Base-by-base conservation (phyloP, 345 rosid genomes). In the Geranium brycei region DNA sequence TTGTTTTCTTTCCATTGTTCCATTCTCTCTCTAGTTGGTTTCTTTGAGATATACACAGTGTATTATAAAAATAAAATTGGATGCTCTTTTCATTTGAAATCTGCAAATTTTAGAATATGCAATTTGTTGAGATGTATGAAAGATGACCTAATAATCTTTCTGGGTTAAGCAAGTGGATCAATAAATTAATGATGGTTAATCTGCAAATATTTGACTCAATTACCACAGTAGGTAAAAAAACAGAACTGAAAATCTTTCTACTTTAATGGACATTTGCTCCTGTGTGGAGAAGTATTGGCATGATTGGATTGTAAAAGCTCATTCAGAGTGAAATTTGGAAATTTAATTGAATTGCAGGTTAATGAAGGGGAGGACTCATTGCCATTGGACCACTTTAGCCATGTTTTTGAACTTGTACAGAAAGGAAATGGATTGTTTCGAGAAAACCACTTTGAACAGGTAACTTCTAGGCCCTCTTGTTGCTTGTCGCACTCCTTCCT, bases 381-480 rank as follows among this genome's bases (percentile, higher is more conserved):
- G 79, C 82, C 87, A 16, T 57, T 65, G 87, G 87, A 89, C 58
- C 74, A 72, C 35, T 83, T 77, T 65, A 78, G 72, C 68, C 83
- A 78, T 69, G 90, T 86, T 66, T 77, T 77, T 72, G 83, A 86
- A 64, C 83, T 86, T 18, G 82, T 87, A 31, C 80, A 72, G 69
- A 80, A 75, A 59, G 99, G 91, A 59, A 89, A 89, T 75, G 71
- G 62, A 67, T 82, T 91, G 55, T 89, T 85, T 68, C 86, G 84
- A 51, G 82, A 82, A 18, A 75, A 76, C 68, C 75, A 18, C 71
- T 86, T 89, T 75, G 96, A 87, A 77, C 82, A 87, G 90, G 99
- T 86, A 61, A 62, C 15, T 2, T 7, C 31, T 23, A 61, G 15
- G 56, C 67, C 68, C 57, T 5, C 35, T 59, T 1, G 30, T 31